Evolutionary conservation across 2,329 filamentous ascomycete genomes (phyloP), one percentile per base, ranked within the genome.

Genomic region (Aschersonia sp.): DNA sequence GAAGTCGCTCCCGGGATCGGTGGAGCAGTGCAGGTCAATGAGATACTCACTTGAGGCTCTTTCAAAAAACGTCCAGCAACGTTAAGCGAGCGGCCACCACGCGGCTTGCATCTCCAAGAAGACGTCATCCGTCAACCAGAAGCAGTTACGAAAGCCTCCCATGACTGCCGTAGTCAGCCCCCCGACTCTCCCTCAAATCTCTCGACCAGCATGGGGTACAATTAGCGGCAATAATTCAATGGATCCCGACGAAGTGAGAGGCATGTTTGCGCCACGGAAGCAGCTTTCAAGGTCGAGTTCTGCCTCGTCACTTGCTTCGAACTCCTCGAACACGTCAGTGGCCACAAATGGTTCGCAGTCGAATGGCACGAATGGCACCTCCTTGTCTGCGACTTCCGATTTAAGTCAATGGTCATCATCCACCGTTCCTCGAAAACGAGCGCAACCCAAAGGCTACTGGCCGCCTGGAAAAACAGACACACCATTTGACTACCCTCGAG

Each of bases 231-330:
- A 68, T 57, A 71, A 76, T 70, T 74, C 83, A 61, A 85, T 87
- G 79, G 86, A 84, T 68, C 70, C 81, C 63, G 87, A 94, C 70
- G 87, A 94, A 66, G 79, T 83, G 55, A 80, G 84, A 68, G 83
- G 84, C 65, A 89, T 94, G 77, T 87, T 94, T 64, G 83, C 86
- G 76, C 85, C 87, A 60, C 86, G 88, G 58, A 95, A 95, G 70
- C 81, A 76, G 61, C 74, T 87, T 51, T 86, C 90, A 64, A 81
- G 90, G 63, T 83, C 83, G 59, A 94, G 87, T 71, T 97, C 90
- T 37, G 92, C 87, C 49, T 94, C 88, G 4, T 95, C 89, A 43
- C 73, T 94, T 53, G 84, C 86, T 11, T 81, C 79, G 32, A 67
- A 66, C 49, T 75, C 77, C 12, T 81, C 78, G 5, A 71, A 68